Evolutionary conservation across 2,329 filamentous ascomycete genomes (phyloP).

Genomic region (Sordariomycetes sp.): DNA sequence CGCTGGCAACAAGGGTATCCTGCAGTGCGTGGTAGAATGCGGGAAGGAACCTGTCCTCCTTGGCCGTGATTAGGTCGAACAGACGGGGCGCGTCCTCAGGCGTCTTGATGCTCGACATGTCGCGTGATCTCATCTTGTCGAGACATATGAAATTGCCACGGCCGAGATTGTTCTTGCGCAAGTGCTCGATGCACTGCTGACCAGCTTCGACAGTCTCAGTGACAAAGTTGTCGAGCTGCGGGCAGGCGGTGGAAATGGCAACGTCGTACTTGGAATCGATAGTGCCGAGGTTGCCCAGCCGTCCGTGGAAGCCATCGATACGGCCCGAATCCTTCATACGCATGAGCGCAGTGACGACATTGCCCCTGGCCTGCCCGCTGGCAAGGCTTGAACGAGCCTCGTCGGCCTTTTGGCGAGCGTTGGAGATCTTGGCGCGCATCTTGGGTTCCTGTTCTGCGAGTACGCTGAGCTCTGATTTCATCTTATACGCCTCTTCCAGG

Average conservation of each 20-base stretch:
- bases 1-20: conserved; percentile 86
- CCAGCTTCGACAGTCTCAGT: conserved; percentile 93
- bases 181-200: conserved; percentile 95
- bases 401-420: conserved; percentile 86
- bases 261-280: conserved; percentile 94
- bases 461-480: conserved; percentile 64
- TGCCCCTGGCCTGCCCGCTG: conserved; percentile 84
- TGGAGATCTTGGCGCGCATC: conserved; percentile 76
- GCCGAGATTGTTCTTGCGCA: conserved; percentile 94
- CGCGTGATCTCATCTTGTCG: conserved; percentile 72
- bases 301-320: conserved; percentile 93
- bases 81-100: conserved; percentile 87
- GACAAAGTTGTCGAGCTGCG: conserved; percentile 87
- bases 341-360: conserved; percentile 86
- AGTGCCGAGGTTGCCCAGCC: conserved; percentile 84
- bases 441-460: conserved; percentile 72
- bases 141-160: conserved; percentile 95
- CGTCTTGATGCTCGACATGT: conserved; percentile 73
- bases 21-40: conserved; percentile 95
- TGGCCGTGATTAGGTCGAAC: conserved; percentile 86
- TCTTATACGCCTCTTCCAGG: conserved; percentile 63
- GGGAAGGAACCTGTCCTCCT: conserved; percentile 76
- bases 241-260: conserved; percentile 95
- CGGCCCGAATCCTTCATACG: conserved; percentile 91
- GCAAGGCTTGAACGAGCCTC: conserved; percentile 87